phyloP scores from a whole-genome alignment of 1,284 basidiomycete species.

The Ganoderma meredithae region DNA sequence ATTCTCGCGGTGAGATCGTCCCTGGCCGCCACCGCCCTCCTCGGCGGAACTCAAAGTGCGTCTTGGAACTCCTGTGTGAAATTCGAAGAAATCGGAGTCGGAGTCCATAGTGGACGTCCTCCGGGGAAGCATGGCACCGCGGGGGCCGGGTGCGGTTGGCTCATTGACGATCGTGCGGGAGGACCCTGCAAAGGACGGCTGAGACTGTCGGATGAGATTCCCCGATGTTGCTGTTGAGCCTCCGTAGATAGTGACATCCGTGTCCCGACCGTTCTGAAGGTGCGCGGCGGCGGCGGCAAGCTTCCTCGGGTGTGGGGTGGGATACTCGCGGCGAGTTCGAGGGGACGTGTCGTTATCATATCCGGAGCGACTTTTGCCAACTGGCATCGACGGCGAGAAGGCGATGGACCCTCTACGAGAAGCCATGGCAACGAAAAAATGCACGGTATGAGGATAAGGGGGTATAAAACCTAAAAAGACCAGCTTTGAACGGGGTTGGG shows the following conservation, averaged over 20 bases:
- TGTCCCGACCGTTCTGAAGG: constrained; percentile 20
- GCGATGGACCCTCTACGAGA: constrained; percentile 25
- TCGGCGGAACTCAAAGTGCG: constrained; percentile 31
- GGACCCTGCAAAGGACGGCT: neutral
- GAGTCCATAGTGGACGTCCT: constrained; percentile 17
- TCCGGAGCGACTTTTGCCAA: neutral
- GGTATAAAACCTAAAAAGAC: neutral
- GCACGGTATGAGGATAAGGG: neutral
- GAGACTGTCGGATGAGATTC: neutral
- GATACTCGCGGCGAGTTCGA: constrained; percentile 24
- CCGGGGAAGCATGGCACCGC: constrained; percentile 12
- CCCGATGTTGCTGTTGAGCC: neutral
- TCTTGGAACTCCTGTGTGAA: neutral
- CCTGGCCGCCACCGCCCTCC: constrained; percentile 17
- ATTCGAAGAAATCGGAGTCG: neutral
- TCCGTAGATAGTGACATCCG: neutral
- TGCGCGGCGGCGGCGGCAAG: constrained; percentile 22
- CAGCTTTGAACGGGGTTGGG: constrained; percentile 1
- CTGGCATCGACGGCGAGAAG: constrained; percentile 9
- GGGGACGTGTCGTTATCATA: neutral
- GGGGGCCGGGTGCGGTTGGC: neutral
- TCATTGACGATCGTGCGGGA: neutral
- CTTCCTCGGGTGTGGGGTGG: constrained; percentile 33
- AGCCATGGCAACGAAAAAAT: neutral
- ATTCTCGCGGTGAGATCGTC: neutral